Conservation (phyloP, 805 yeast species). For the Sugiyamaella marilandica region DNA sequence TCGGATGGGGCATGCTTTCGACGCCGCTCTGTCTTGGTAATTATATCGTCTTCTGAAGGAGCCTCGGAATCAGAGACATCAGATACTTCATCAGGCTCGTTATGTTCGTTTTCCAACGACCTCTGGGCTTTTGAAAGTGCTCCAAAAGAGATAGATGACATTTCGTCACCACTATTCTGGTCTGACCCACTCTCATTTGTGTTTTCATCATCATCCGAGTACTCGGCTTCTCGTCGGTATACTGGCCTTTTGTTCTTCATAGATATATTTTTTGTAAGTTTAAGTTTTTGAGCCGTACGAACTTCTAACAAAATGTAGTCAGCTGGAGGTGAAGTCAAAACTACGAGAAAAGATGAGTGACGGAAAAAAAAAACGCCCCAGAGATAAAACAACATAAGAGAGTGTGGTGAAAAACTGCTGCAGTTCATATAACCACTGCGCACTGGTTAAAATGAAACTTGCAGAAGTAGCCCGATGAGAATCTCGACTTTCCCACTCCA, state of each 20-base stretch:
- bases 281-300: background rate
- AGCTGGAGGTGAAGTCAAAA: background rate
- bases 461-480: no score
- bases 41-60: conserved; percentile 17
- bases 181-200: background rate
- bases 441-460: no score
- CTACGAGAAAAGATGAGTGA: background rate
- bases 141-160: conserved; percentile 25
- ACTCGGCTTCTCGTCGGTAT: conserved; percentile 6
- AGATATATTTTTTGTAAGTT: background rate
- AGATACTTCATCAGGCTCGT: conserved; percentile 1
- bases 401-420: no score
- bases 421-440: background rate
- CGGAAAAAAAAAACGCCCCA: no score
- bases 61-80: conserved; percentile 17
- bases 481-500: no score
- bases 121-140: conserved; percentile 27
- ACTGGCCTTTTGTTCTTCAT: conserved; percentile 7
- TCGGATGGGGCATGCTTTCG: conserved; percentile 88
- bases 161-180: background rate
- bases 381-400: no score
- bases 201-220: conserved; percentile 5
- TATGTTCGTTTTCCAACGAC: conserved; percentile 13
- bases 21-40: conserved; percentile 32
- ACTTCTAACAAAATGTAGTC: background rate